Evolutionary conservation across 345 rosid genomes (phyloP).

Genomic region (Lumnitzera littorea): DNA sequence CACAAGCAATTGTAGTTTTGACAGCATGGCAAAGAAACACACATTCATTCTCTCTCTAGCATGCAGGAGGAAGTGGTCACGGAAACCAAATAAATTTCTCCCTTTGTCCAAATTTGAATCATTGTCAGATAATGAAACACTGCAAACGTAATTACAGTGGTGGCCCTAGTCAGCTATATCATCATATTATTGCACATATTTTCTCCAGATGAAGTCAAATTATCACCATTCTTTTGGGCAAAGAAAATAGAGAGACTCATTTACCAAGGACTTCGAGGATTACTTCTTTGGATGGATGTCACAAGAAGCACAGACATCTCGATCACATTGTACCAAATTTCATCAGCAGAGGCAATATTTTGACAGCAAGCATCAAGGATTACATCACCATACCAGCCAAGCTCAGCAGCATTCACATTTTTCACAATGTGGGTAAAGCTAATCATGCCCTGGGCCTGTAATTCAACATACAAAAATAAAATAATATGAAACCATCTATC

Average conservation of each 20-base stretch:
- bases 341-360: constrained; percentile 71
- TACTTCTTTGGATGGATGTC: constrained; percentile 36
- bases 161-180: too few relatives aligned
- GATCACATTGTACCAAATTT: constrained; percentile 66
- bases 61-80: too few relatives aligned
- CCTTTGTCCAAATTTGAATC: too few relatives aligned
- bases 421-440: constrained; percentile 52
- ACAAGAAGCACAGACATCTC: constrained; percentile 77
- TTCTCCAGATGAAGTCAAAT: too few relatives aligned
- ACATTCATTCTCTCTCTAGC: too few relatives aligned
- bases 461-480: constrained; percentile 15
- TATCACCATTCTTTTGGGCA: too few relatives aligned
- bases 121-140: too few relatives aligned
- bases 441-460: constrained; percentile 86
- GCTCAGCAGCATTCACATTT: constrained; percentile 49
- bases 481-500: background rate
- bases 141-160: too few relatives aligned
- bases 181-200: too few relatives aligned
- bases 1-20: too few relatives aligned
- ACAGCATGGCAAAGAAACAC: too few relatives aligned
- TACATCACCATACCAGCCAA: constrained; percentile 54
- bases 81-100: too few relatives aligned
- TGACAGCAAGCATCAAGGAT: constrained; percentile 91
- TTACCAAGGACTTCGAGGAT: constrained; percentile 82
- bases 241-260: constrained; percentile 2